Conservation (phyloP, 176 grass and related monocot genomes). For the Rhynchospora pubera region DNA sequence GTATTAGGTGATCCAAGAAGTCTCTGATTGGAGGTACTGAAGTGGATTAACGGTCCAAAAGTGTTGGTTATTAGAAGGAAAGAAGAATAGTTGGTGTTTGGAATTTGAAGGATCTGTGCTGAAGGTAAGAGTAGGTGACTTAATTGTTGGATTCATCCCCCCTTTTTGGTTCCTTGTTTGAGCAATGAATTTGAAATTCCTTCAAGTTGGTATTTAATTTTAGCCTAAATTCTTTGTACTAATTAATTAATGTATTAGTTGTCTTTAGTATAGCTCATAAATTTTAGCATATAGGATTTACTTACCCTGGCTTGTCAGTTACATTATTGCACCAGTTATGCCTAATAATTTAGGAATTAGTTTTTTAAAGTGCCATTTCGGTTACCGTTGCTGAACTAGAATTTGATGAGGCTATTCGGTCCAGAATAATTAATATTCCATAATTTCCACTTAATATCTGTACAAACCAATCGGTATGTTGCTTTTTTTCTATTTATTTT, state of each 20-base stretch:
- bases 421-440: background rate
- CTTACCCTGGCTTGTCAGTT: background rate
- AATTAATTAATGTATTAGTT: too few relatives aligned
- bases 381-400: background rate
- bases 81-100: background rate
- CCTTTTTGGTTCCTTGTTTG: too few relatives aligned
- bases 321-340: background rate
- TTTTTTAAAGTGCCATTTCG: background rate
- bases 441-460: background rate
- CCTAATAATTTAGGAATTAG: background rate
- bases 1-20: background rate
- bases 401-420: background rate
- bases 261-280: background rate
- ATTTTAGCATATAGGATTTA: background rate
- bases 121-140: too few relatives aligned
- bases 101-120: too few relatives aligned
- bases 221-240: too few relatives aligned
- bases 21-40: background rate
- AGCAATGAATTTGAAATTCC: too few relatives aligned
- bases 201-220: too few relatives aligned
- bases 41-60: background rate
- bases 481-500: background rate
- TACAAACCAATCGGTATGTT: background rate
- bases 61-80: background rate
- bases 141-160: too few relatives aligned